Base-by-base conservation (phyloP, 805 yeast genomes). In the Ogataea dorogensis region DNA sequence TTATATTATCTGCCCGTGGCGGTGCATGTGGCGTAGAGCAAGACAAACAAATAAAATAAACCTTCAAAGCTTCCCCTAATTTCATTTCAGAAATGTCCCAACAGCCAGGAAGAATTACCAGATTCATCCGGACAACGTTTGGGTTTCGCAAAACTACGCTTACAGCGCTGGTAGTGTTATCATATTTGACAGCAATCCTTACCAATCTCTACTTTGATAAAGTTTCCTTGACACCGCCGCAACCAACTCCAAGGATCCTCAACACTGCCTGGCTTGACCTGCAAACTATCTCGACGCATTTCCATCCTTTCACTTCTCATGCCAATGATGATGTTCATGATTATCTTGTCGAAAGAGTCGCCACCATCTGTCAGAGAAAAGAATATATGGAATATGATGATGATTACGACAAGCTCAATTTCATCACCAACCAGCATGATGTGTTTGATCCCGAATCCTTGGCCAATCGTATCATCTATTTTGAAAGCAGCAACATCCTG, bases 221-320 rank as follows among this genome's bases (percentile, higher is more conserved):
- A 19, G 54, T 62, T 29, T 56, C 79, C 2, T 55, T 76, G 18
- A 31, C 46, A 2, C 54, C 73, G 7, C 83, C 83, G 3, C 37
- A 51, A 0, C 60, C 64, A 6, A 65, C 67, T 23, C 66, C 71
- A 0, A 64, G 62, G 24, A 46, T 52, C 5, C 50, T 63, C 5
- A 35, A 65, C 2, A 53, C 70, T 7, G 68, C 84, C 3, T 89
- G 96, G 96, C 43, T 60, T 2, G 85, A 81, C 50, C 65, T 89
- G 31, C 94, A 87, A 55, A 56, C 61, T 3, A 79, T 89, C 8
- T 82, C 93, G 0, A 51, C 62, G 20, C 55, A 68, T 17, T 79
- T 77, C 35, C 97, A 89, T 61, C 87, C 96, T 1, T 89, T 83
- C 59, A 76, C 78, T 16, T 81, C 95, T 0, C 76, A 67, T 40